Percentiles rank a stretch among this genome's conserved stretches.
Conservation (phyloP, 257 asterid genomes). For the Solanum bukasovii region DNA sequence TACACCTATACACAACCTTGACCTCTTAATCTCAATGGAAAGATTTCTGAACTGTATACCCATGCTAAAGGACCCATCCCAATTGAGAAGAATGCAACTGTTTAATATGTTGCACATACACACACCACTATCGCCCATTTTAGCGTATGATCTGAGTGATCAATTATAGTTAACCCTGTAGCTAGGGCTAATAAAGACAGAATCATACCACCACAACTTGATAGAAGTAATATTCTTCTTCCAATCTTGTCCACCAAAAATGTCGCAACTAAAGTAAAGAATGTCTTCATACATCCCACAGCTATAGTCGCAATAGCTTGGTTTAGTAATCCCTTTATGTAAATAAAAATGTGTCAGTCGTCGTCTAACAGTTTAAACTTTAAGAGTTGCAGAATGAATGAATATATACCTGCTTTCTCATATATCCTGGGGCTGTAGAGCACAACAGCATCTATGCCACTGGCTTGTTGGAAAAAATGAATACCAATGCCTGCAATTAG, state of each 20-base stretch:
- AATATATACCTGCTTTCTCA: slow-evolving; percentile 15
- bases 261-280: slow-evolving; percentile 38
- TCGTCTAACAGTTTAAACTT: no score
- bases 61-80: slow-evolving; percentile 26
- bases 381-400: no score
- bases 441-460: not conserved
- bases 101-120: not conserved
- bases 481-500: no score
- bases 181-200: slow-evolving; percentile 18
- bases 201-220: slow-evolving; percentile 39
- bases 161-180: slow-evolving; percentile 26
- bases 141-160: not conserved
- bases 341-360: no score
- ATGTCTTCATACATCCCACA: slow-evolving; percentile 37
- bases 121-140: not conserved
- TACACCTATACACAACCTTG: not conserved
- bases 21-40: not conserved
- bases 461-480: no score
- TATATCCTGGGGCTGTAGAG: slow-evolving; percentile 31
- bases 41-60: slow-evolving; percentile 14
- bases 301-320: slow-evolving; percentile 36
- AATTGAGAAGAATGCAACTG: slow-evolving; percentile 9
- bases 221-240: slow-evolving; percentile 38
- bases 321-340: not conserved
- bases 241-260: slow-evolving; percentile 44